Base-by-base conservation (phyloP, 768 basidiomycete species). In the Jaapia argillacea region DNA sequence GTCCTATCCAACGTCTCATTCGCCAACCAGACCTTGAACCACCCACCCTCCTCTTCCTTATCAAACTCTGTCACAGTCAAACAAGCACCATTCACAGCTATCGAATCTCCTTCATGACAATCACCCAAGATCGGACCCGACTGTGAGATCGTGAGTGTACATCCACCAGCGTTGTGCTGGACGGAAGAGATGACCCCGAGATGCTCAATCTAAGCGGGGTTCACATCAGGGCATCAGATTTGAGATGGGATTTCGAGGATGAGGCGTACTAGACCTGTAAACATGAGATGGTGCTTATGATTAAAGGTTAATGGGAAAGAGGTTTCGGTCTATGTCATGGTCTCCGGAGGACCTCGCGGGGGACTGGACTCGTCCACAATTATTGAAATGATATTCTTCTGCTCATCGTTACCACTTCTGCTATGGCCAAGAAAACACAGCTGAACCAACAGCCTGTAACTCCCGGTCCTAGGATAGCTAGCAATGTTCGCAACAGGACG, bases 151-250 rank as follows among this genome's bases (percentile, higher is more conserved):
- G 77, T 83, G 39, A 97, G 69, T 2, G 82, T 82, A 64, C 89
- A 96, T 5, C 94, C 92, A 12, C 78, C 79, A 13, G 61, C 62
- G 53, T 90, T 84, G 26, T 68, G 69, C 20, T 67, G 63, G 51
- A 91, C 77, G 46, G 68, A 65, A 12, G 73, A 65, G 27, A 99
- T 79, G 0, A 70, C 77, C 36, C 91, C 90, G 10, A 91, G 69
- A 58, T 88, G 90, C 67, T 99, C 92, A 48, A 97, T 85, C 92
- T 93, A 55, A n/a, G n/a, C n/a, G n/a, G n/a, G n/a, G n/a, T n/a
- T n/a, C n/a, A n/a, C 43, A 35, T 6, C 27, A 45, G 6, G 40
- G 14, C 20, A 24, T 47, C 44, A 45, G 37, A 14, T 24, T 45
- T 21, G 35, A 23, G 20, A 25, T 10, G 35, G 28, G 20, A 40